These are phyloP conservation scores for Erigeron canadensis DNA, from an alignment of 129 eudicot species.

Conservation along the genomic window DNA sequence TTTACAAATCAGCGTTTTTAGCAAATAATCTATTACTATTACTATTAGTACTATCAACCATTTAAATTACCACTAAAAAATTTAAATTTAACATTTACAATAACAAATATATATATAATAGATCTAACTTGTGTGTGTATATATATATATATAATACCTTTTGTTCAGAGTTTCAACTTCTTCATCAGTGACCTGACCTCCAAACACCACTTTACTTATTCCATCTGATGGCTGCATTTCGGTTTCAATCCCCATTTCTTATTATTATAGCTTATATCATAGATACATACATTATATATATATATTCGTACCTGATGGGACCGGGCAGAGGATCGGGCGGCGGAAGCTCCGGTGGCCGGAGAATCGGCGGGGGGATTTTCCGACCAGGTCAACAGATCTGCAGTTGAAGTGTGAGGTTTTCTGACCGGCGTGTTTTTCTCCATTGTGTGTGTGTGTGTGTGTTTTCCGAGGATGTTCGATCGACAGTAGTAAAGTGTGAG, in stretches of 20 bases:
- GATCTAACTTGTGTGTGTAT: not conserved
- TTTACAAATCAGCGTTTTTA: not conserved
- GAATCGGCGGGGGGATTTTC: conserved; percentile 70
- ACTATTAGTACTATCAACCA: too few species aligned
- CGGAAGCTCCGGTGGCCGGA: conserved; percentile 30
- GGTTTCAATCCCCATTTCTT: not conserved
- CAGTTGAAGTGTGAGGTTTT: conserved; percentile 87
- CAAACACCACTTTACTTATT: conserved; percentile 90
- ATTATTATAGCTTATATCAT: not conserved
- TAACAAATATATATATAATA: conserved; percentile 6
- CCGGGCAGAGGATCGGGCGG: conserved; percentile 33
- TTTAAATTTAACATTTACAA: not conserved
- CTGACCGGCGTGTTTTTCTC: conserved; percentile 82
- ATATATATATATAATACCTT: conserved; percentile 37
- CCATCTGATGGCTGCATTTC: conserved; percentile 92
- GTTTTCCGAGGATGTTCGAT: too few species aligned
- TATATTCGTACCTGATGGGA: conserved; percentile 52
- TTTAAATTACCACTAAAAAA: too few species aligned
- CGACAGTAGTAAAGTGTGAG: too few species aligned
- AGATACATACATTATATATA: not conserved
- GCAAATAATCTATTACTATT: not conserved
- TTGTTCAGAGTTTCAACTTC: conserved; percentile 87
- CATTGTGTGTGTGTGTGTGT: conserved; percentile 32
- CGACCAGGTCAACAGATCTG: conserved; percentile 97
- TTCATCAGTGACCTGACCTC: conserved; percentile 97